phyloP scores from a whole-genome alignment of 176 grass and related monocot species.

The Olyra latifolia region DNA sequence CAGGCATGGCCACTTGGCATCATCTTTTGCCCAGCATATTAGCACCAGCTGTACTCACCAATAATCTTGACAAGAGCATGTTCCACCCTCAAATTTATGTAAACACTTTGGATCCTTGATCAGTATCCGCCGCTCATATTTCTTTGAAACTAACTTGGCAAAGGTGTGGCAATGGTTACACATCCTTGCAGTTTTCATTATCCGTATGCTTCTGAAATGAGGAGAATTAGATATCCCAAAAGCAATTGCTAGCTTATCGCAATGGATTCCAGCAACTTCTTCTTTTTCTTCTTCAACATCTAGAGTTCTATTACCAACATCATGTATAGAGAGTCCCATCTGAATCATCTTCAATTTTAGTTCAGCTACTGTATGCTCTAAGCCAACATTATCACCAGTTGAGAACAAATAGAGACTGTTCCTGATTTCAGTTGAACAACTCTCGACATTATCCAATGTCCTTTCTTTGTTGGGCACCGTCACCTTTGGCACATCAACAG shows the following conservation, averaged over 20 bases:
- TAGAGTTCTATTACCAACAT: conserved; percentile 13
- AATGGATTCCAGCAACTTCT: conserved; percentile 47
- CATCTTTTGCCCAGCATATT: conserved; percentile 1
- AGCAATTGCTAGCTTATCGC: conserved; percentile 66
- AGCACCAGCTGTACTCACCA: conserved; percentile 45
- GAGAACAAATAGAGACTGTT: conserved; percentile 58
- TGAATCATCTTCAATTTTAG: conserved; percentile 37
- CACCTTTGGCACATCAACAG: conserved; percentile 35
- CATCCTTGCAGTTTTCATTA: conserved; percentile 60
- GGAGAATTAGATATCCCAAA: conserved; percentile 56
- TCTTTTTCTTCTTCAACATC: conserved; percentile 54
- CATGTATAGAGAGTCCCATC: conserved; percentile 14
- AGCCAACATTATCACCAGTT: conserved; percentile 32
- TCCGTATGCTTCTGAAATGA: conserved; percentile 46
- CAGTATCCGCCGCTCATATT: conserved; percentile 50
- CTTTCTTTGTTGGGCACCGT: conserved; percentile 35
- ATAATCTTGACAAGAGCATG: conserved; percentile 67
- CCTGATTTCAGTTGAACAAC: conserved; percentile 52
- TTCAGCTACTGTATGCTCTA: conserved; percentile 32
- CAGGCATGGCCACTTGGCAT: conserved; percentile 18
- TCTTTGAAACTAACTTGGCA: conserved; percentile 61
- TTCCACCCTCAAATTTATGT: conserved; percentile 65
- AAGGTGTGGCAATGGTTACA: conserved; percentile 56
- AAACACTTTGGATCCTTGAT: conserved; percentile 73
- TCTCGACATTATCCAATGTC: conserved; percentile 31